Evolutionary conservation across 148 eudicot genomes (phyloP).

Genomic region (Euryodendron excelsum): DNA sequence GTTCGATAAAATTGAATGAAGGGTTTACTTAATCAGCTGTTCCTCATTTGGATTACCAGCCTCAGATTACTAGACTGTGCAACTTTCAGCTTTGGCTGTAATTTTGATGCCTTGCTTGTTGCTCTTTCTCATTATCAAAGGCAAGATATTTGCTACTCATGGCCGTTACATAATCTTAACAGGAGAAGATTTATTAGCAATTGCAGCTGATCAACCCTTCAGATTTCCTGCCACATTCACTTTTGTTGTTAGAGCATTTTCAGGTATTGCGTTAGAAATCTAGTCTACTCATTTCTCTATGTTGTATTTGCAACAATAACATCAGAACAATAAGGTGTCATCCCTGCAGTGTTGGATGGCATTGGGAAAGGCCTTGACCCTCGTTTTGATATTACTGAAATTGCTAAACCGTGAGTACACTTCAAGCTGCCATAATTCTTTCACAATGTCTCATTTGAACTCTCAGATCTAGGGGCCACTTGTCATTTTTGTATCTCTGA

Average conservation of each 20-base stretch:
- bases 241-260: constrained; percentile 49
- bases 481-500: neutral
- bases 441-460: neutral
- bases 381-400: constrained; percentile 98
- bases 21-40: neutral
- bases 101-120: no score
- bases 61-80: neutral
- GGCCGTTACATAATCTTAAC: constrained; percentile 24
- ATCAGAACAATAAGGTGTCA: neutral
- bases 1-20: neutral
- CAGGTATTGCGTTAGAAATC: constrained; percentile 19
- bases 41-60: neutral
- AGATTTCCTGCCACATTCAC: constrained; percentile 80
- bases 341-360: constrained; percentile 82
- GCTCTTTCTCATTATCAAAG: no score
- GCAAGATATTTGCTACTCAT: constrained; percentile 15
- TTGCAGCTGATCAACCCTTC: constrained; percentile 97
- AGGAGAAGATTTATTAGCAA: constrained; percentile 95
- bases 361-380: constrained; percentile 99
- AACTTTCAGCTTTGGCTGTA: neutral
- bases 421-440: neutral
- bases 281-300: neutral
- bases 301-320: neutral
- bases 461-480: neutral
- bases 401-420: constrained; percentile 92